Percentiles rank a stretch among this genome's conserved stretches.
Conservation (phyloP, 2,329 filamentous ascomycete species). For the Fonsecaea multimorphosa region DNA sequence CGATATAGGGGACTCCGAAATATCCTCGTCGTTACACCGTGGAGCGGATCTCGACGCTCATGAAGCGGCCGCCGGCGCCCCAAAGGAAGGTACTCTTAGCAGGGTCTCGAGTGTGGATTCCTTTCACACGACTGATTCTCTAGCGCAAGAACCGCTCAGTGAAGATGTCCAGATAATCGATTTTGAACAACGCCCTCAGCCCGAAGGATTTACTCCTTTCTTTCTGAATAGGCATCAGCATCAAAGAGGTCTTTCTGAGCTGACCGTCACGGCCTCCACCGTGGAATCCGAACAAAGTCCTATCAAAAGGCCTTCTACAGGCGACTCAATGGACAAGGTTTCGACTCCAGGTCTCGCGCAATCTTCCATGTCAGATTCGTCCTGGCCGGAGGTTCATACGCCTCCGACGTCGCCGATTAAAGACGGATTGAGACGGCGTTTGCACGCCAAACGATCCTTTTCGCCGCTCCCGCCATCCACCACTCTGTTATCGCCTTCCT, state of each 20-base stretch:
- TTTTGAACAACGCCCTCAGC: slow-evolving; percentile 20
- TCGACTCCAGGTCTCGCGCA: slow-evolving; percentile 54
- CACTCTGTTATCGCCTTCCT: slow-evolving; percentile 63
- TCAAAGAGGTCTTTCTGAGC: slow-evolving; percentile 42
- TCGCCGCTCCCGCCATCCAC: slow-evolving; percentile 69
- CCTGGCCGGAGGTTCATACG: slow-evolving; percentile 48
- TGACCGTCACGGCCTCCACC: slow-evolving; percentile 41
- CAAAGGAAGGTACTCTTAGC: slow-evolving; percentile 29
- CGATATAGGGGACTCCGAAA: not conserved
- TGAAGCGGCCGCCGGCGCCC: not conserved
- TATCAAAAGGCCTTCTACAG: slow-evolving; percentile 21
- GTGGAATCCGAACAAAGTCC: slow-evolving; percentile 24
- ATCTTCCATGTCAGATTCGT: slow-evolving; percentile 51
- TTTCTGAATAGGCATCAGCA: slow-evolving; percentile 33
- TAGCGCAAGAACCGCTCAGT: slow-evolving; percentile 16
- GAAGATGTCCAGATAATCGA: slow-evolving; percentile 20
- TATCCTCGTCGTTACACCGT: not conserved
- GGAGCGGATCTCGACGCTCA: not conserved
- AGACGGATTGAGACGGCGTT: slow-evolving; percentile 33
- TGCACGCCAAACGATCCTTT: slow-evolving; percentile 34
- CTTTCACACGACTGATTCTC: slow-evolving; percentile 48
- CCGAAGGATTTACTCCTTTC: slow-evolving; percentile 28
- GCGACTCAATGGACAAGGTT: slow-evolving; percentile 39
- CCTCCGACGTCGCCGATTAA: slow-evolving; percentile 40
- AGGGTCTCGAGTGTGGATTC: slow-evolving; percentile 50